Base-by-base conservation (phyloP, 2,329 filamentous ascomycete species). In the Phaeosphaeriaceae sp. region DNA sequence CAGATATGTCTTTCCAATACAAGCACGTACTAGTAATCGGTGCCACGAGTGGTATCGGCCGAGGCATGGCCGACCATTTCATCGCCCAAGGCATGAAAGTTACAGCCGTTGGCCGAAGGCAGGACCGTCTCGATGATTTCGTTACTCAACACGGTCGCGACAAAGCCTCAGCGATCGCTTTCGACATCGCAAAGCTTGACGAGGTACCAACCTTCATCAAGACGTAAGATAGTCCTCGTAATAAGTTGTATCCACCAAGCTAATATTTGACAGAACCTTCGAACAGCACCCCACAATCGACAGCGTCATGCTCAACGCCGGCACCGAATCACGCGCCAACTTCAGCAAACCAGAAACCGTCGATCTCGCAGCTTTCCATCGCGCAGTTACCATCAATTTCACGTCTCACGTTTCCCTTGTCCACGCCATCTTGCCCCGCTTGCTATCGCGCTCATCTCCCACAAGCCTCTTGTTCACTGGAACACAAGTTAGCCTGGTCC, bases 251-350 rank as follows among this genome's bases (percentile, higher is more conserved):
- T 74, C 6, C 24, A 31, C 13, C 4, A 51, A 48, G 19, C 41
- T 57, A 31, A 57, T 21, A 21, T 36, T 3, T 10, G 3, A 24
- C 22, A 74, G 70, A 15, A 62, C 82, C 31, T 72, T 75, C 7
- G 58, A 69, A 15, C 62, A 68, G 0, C 78, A 85, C 66, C 83
- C 85, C 0, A 74, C 81, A 25, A 80, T 88, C 25, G 85, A 88
- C 73, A 82, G 81, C 62, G 68, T 89, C 24, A 72, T 89, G 54
- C 74, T 88, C 51, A 88, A 88, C 68, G 82, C 86, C 0, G 86
- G 85, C 9, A 78, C 85, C 31, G 85, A 89, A 68, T 76, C 77
- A 25, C 68, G 67, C 0, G 72, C 84, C 44, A 75, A 85, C 70
- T 82, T 87, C 66, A 73, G 79, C 6, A 70, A 78, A 19, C 82